Conservation (phyloP, 176 grass and related monocot genomes). For the Ampelocalamus luodianensis region DNA sequence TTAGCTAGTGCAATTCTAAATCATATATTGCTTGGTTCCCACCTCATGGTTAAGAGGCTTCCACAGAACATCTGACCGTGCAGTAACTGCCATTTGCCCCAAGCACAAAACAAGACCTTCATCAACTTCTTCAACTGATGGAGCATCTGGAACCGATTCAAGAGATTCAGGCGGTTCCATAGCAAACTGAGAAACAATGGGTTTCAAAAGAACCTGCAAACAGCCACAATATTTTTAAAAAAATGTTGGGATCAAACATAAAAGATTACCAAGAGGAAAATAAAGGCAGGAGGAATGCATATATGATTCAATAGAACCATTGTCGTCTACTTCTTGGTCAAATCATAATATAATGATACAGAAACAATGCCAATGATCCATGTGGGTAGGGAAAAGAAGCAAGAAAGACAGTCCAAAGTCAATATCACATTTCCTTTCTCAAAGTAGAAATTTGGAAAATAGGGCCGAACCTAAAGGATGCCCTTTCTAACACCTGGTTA, state of each 20-base stretch:
- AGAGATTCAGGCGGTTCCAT: constrained; percentile 57
- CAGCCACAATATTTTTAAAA: not conserved
- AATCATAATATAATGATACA: not conserved
- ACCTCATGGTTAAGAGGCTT: constrained; percentile 98
- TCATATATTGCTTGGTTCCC: constrained; percentile 35
- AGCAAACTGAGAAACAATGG: constrained; percentile 72
- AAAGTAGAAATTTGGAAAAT: not conserved
- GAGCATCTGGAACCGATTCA: constrained; percentile 45
- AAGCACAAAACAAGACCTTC: constrained; percentile 75
- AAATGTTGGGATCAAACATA: not conserved
- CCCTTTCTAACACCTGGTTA: not conserved
- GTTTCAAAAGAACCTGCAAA: constrained; percentile 71
- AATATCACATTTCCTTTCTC: constrained; percentile 5
- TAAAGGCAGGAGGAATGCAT: not conserved
- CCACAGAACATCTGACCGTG: constrained; percentile 83
- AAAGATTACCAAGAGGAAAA: not conserved
- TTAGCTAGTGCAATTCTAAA: constrained; percentile 4
- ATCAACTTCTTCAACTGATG: constrained; percentile 77
- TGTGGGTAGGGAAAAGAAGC: not conserved
- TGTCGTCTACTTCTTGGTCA: not conserved
- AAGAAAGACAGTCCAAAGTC: not conserved
- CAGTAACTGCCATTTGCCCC: constrained; percentile 93
- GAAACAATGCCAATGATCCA: not conserved
- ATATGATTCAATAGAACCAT: constrained; percentile 2
- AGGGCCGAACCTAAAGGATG: not conserved